phyloP scores from a whole-genome alignment of 2,329 filamentous ascomycete species.

The Zymoseptoria pseudotritici region DNA sequence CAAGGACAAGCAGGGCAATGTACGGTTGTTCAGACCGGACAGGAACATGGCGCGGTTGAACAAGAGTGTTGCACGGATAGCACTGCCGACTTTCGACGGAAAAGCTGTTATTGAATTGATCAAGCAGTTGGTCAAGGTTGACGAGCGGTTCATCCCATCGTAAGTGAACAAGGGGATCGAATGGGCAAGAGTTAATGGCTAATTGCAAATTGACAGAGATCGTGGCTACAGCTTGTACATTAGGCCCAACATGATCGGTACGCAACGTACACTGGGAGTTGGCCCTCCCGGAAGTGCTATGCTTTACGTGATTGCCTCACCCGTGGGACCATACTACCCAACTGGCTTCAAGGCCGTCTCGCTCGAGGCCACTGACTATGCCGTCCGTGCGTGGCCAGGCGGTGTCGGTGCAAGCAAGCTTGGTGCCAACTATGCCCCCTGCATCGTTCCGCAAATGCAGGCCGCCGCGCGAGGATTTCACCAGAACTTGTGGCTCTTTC shows the following conservation, averaged over 20 bases:
- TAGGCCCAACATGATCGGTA: constrained; percentile 94
- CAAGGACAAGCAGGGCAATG: constrained; percentile 69
- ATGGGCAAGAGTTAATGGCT: neutral
- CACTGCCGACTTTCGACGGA: constrained; percentile 76
- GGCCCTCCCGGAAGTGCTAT: constrained; percentile 86
- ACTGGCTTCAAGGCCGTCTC: constrained; percentile 97
- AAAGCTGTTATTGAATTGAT: constrained; percentile 73
- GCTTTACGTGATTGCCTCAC: constrained; percentile 90
- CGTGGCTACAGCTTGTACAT: constrained; percentile 93
- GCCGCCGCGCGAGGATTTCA: constrained; percentile 88
- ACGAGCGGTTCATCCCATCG: constrained; percentile 83
- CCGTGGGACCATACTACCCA: constrained; percentile 95
- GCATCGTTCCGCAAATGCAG: constrained; percentile 91
- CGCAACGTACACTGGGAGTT: constrained; percentile 87
- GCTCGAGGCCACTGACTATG: constrained; percentile 92
- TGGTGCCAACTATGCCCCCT: constrained; percentile 98
- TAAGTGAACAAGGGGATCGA: constrained; percentile 33
- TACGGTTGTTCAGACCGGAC: constrained; percentile 87
- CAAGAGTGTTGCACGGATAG: constrained; percentile 83
- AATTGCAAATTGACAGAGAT: constrained; percentile 27
- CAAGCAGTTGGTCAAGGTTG: constrained; percentile 67
- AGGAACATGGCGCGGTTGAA: constrained; percentile 96
- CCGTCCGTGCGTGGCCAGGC: constrained; percentile 84
- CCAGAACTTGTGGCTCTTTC: constrained; percentile 97
- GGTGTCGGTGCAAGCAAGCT: constrained; percentile 98